Base-by-base conservation (phyloP, 225 moss, liverwort and hornwort species). In the Polytrichum formosum region DNA sequence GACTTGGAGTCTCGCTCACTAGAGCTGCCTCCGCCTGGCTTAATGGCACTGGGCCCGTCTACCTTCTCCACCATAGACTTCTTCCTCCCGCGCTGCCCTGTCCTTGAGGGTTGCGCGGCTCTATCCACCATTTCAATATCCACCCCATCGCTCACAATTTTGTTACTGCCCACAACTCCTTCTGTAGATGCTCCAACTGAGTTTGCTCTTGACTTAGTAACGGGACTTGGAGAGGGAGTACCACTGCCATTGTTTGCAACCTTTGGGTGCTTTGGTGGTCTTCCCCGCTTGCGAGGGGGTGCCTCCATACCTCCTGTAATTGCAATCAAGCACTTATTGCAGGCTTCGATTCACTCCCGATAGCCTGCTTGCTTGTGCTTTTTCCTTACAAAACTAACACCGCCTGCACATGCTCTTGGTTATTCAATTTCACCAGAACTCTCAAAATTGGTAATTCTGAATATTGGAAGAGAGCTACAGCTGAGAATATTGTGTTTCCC, bases 241-340 rank as follows among this genome's bases (percentile, higher is more conserved):
- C 22, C 78, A 65, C 78, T 35, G 35, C 35, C 72, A 29, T 72
- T 72, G 72, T 83, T 80, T 10, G 74, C 78, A 22, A 84, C 82
- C 82, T 93, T 93, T 28, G 91, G 88, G 84, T 93, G 90, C 87
- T 93, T 96, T 23, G 88, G 91, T 70, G 95, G 95, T 64, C 95
- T 83, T 66, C 95, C 95, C 85, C 95, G 83, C 85, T 96, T 96
- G 69, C 93, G 89, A 76, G 95, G 95, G 67, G 87, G 77, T 72
- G 90, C 83, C 78, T 96, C 95, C 93, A 96, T 96, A 73, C 76
- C 85, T 79, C 78, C 80, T 83, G 80, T 73, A 80, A 83, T 86
- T 61, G 60, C 46, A 60, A 66, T 58, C 21, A n/a, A 58, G 58
- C 58, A 6, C 23, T 23, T 23, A 20, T 58, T 23, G 23, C n/a